Conservation (phyloP, 2,329 filamentous ascomycete species). For the Aotearoamyces nothofagi region DNA sequence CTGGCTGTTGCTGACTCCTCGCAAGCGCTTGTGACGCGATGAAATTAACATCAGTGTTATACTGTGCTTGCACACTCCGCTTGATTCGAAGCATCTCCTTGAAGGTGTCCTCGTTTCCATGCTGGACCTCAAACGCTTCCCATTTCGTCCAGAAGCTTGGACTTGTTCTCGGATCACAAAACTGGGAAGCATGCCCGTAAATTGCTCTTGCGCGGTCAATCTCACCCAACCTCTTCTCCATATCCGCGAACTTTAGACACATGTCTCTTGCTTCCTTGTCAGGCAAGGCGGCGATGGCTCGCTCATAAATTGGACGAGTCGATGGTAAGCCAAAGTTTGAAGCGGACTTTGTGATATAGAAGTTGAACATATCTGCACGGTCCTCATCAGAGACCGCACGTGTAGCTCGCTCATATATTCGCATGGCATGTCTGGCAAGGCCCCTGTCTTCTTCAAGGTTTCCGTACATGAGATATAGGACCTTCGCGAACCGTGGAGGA, state of each 20-base stretch:
- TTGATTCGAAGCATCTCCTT: slow-evolving; percentile 99
- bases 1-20: slow-evolving; percentile 50
- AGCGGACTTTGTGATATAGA: slow-evolving; percentile 97
- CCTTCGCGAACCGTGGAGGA: slow-evolving; percentile 89
- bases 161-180: slow-evolving; percentile 86
- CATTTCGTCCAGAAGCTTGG: slow-evolving; percentile 90
- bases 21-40: slow-evolving; percentile 92
- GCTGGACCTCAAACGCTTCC: slow-evolving; percentile 94
- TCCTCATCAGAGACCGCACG: slow-evolving; percentile 91
- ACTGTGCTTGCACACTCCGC: slow-evolving; percentile 90
- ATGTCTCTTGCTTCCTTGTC: slow-evolving; percentile 90
- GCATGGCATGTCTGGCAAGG: slow-evolving; percentile 90
- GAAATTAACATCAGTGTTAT: slow-evolving; percentile 97
- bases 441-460: slow-evolving; percentile 93
- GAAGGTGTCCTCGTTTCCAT: slow-evolving; percentile 98
- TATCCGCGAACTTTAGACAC: slow-evolving; percentile 97
- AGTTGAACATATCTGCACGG: slow-evolving; percentile 94
- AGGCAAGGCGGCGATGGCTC: slow-evolving; percentile 83
- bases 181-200: slow-evolving; percentile 92
- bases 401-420: slow-evolving; percentile 95
- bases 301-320: slow-evolving; percentile 89
- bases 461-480: slow-evolving; percentile 95
- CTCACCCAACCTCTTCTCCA: slow-evolving; percentile 82
- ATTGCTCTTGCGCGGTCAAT: slow-evolving; percentile 92
- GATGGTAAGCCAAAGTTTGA: slow-evolving; percentile 96